Evolutionary conservation across 2,329 filamentous ascomycete species (phyloP), one percentile per base, ranked within the genome.

Genomic region (Exophiala calicioides): DNA sequence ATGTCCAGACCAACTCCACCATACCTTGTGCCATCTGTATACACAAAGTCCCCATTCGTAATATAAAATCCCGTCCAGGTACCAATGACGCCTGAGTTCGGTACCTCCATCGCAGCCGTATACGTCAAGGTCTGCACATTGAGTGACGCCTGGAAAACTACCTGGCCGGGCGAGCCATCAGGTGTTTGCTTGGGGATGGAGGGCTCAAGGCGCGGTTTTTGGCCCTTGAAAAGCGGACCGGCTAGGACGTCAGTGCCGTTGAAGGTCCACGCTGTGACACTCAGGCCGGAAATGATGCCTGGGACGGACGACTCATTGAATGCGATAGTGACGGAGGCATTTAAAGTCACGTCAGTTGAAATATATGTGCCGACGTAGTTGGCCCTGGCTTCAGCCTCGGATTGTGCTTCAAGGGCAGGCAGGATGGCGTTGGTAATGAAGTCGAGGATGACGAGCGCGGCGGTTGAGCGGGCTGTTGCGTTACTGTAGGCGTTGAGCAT

Each of bases 401-500:
- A 65, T 36, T 66, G 61, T 1, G 53, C 56, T 42, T 61, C 57
- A 4, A 68, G 44, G 2, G 64, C 63, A 0, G 66, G 65, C 2
- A 69, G 32, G 8, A 69, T 41, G 0, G 52, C 48, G 15, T 62
- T 55, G 0, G 48, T 51, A n/a, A 69, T 48, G 5, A 60, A 29
- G 43, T 66, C 62, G 4, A 74, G 59, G 13, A 73, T 57, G 1
- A 60, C 63, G 46, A 74, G 69, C 0, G 72, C 72, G 10, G 71
- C 59, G 36, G 68, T 9, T 21, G 24, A 50, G 24, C 35, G 60
- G 63, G 37, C 65, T 72, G 47, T 75, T 71, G 1, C 70, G 72
- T 3, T 75, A 50, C 4, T 76, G n/a, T n/a, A n/a, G 7, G 69
- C 72, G 2, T 64, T 52, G 1, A 75, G 59, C 15, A 73, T 58